Base-by-base conservation (phyloP, 495 filamentous ascomycete species). In the Alectoria sarmentosa region DNA sequence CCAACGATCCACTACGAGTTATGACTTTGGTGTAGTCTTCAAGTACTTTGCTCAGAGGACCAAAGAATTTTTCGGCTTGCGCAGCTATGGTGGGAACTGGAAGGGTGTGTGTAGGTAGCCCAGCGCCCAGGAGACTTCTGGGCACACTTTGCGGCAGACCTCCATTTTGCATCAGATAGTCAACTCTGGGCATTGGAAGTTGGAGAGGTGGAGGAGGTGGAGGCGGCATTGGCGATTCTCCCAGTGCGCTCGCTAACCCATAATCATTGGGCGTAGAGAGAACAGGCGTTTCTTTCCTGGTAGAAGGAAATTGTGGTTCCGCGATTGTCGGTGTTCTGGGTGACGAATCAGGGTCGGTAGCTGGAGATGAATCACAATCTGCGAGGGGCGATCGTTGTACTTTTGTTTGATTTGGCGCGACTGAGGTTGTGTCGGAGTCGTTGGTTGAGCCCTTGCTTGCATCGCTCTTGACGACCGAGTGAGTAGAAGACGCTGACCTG, bases 161-260 rank as follows among this genome's bases (percentile, higher is more conserved):
- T 58, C 92, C 92, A 74, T 96, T 84, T 63, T 90, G 89, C 65
- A 97, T 78, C 32, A 97, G 79, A 72, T 97, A 97, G 69, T 97
- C 92, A 26, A 97, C 91, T 54, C 88, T 81, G 2, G 92, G 92
- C 28, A 89, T 79, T n/a, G 86, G 83, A 42, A 85, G 74, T 58
- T 77, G 74, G 0, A 89, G 88, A n/a, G 90, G 89, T 2, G 90
- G 90, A 4, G 92, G 91, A 0, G 92, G 92, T 0, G 92, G 92
- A 1, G 90, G 91, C 38, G 89, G 90, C 21, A 78, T 79, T 19
- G 82, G 79, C 68, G 79, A 73, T 66, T 76, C 58, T 65, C 73
- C 48, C 14, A 67, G 26, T n/a, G 54, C 55, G 15, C 46, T 38
- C 21, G 56, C 41, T 10, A 63, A 62, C 30, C 61, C 69, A 34